phyloP scores from a whole-genome alignment of 225 moss, liverwort and hornwort species.

The Physcomitrellopsis africana region DNA sequence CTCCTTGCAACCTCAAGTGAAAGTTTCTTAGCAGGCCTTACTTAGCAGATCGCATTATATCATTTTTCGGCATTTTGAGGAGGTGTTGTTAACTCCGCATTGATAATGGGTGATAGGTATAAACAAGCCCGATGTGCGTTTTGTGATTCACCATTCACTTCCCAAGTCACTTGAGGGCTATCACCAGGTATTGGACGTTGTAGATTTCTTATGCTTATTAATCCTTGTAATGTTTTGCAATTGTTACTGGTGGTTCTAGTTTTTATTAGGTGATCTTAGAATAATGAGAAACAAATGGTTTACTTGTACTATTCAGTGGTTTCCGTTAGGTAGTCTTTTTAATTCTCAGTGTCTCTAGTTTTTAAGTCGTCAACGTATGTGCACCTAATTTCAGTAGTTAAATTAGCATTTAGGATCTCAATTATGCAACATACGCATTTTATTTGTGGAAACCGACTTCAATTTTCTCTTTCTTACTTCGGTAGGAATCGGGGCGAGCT shows the following conservation, averaged over 20 bases:
- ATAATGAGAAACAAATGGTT: background rate
- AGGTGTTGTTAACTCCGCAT: constrained; percentile 6
- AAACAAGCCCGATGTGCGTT: constrained; percentile 97
- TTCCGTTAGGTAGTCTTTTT: constrained; percentile 1
- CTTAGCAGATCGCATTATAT: constrained; percentile 6
- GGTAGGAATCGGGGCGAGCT: constrained; percentile 97
- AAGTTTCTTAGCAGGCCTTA: constrained; percentile 2
- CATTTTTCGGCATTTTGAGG: constrained; percentile 14
- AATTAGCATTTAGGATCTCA: constrained; percentile 5
- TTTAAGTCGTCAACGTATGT: background rate
- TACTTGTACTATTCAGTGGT: background rate
- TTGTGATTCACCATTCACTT: constrained; percentile 97
- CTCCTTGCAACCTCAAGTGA: background rate
- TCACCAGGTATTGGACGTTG: constrained; percentile 75
- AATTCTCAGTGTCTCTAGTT: constrained; percentile 18
- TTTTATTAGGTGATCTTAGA: constrained; percentile 16
- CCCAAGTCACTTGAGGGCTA: constrained; percentile 99
- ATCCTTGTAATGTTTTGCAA: constrained; percentile 5
- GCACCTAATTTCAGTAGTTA: background rate
- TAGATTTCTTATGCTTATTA: constrained; percentile 14
- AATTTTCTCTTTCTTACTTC: constrained; percentile 22
- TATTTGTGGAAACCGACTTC: background rate
- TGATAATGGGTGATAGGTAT: constrained; percentile 62
- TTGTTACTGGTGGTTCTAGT: constrained; percentile 8
- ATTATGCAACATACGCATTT: background rate